These are phyloP conservation scores for Mycena sanguinolenta DNA, from an alignment of 768 basidiomycete genomes.

Conservation along the genomic window DNA sequence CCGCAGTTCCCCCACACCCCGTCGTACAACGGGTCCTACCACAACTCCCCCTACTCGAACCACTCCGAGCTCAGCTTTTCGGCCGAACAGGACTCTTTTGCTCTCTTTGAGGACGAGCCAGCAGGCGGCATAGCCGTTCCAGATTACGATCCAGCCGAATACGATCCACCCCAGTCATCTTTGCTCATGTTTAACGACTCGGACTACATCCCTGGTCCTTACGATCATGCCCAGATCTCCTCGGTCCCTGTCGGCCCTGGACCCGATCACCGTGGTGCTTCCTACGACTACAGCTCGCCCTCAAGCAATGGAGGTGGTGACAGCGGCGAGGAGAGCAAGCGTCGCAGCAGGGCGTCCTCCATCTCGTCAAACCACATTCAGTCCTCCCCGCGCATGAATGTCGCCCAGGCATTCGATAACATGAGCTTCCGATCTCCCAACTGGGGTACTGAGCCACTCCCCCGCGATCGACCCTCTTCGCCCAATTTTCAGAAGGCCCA, in stretches of 20 bases:
- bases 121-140: conserved; percentile 41
- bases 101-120: conserved; percentile 64
- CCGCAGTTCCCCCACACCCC: conserved; percentile 62
- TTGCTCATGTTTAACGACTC: conserved; percentile 73
- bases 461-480: conserved; percentile 41
- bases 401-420: conserved; percentile 71
- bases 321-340: conserved; percentile 58
- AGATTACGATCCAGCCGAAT: conserved; percentile 83
- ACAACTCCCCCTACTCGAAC: conserved; percentile 77
- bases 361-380: conserved; percentile 70
- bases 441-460: conserved; percentile 67
- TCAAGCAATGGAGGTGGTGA: conserved; percentile 64
- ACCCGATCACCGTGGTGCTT: conserved; percentile 49
- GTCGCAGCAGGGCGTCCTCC: conserved; percentile 74
- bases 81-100: conserved; percentile 62
- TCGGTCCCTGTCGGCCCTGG: conserved; percentile 55
- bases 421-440: conserved; percentile 76
- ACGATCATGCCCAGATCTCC: conserved; percentile 52
- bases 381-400: conserved; percentile 69
- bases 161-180: conserved; percentile 68
- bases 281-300: conserved; percentile 76
- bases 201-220: conserved; percentile 59
- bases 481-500: conserved; percentile 61
- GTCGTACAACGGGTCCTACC: conserved; percentile 75
- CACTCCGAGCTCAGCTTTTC: conserved; percentile 75